Evolutionary conservation across 352 stramenopile species (phyloP).

Genomic region (Globisporangium parvum): DNA sequence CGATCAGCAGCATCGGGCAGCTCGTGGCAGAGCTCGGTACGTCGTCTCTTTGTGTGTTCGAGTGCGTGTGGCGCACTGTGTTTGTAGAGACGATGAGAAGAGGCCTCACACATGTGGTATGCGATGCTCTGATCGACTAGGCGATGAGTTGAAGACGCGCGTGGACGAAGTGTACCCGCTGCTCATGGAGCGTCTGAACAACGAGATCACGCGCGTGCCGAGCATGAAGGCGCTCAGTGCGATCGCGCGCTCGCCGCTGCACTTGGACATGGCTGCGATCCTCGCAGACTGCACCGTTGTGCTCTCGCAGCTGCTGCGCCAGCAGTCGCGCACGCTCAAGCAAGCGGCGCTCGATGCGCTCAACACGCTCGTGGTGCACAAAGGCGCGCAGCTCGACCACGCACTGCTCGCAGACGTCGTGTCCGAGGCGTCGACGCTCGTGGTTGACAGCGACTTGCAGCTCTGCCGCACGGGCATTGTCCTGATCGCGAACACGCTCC

Average conservation of each 20-base stretch:
- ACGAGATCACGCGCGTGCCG: constrained; percentile 96
- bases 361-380: constrained; percentile 83
- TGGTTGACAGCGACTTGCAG: constrained; percentile 96
- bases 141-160: constrained; percentile 76
- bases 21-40: constrained; percentile 74
- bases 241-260: constrained; percentile 83
- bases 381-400: constrained; percentile 57
- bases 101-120: neutral
- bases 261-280: constrained; percentile 90
- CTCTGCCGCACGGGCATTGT: constrained; percentile 92
- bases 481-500: constrained; percentile 73
- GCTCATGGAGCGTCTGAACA: constrained; percentile 95
- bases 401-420: constrained; percentile 88
- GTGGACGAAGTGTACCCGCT: constrained; percentile 86
- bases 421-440: constrained; percentile 84
- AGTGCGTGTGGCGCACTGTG: too few species aligned
- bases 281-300: constrained; percentile 83
- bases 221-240: constrained; percentile 94
- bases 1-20: constrained; percentile 88
- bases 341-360: constrained; percentile 92
- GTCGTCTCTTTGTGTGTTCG: constrained; percentile 18
- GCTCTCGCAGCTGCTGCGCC: constrained; percentile 90
- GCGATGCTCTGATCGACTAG: constrained; percentile 11
- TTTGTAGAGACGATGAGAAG: constrained; percentile 2
- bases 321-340: constrained; percentile 94